A percentile compares a stretch with the other conserved stretches of the same genome.
phyloP scores from a whole-genome alignment of 2,329 filamentous ascomycete species.

The Penicillium sp. region DNA sequence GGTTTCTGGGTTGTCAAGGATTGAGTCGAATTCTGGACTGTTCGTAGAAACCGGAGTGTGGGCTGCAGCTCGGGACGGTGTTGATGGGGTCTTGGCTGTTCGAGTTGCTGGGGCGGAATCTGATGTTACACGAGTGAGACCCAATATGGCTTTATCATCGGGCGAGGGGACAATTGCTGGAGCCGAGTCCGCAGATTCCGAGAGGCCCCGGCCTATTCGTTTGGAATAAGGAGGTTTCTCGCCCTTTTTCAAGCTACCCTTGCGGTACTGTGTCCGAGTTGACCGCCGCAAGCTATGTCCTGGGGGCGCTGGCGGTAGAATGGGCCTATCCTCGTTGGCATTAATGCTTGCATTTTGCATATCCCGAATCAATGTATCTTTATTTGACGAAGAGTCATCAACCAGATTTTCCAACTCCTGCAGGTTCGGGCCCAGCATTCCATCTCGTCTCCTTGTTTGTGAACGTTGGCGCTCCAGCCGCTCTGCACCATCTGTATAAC shows the following conservation, averaged over 20 bases:
- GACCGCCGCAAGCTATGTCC: slow-evolving; percentile 83
- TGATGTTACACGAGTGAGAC: slow-evolving; percentile 36
- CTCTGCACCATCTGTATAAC: slow-evolving; percentile 82
- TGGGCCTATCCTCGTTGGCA: slow-evolving; percentile 73
- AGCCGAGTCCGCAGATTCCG: slow-evolving; percentile 61
- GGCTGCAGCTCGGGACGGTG: slow-evolving; percentile 22
- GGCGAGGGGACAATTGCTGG: slow-evolving; percentile 35
- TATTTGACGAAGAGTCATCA: slow-evolving; percentile 70
- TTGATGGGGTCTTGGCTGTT: slow-evolving; percentile 49
- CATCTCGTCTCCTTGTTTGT: slow-evolving; percentile 47
- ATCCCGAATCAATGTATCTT: slow-evolving; percentile 52
- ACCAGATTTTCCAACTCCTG: slow-evolving; percentile 76
- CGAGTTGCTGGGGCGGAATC: slow-evolving; percentile 32
- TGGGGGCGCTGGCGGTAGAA: slow-evolving; percentile 71
- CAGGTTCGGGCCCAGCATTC: slow-evolving; percentile 63
- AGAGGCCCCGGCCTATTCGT: slow-evolving; percentile 60
- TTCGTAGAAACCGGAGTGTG: slow-evolving; percentile 20
- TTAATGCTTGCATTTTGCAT: slow-evolving; percentile 45
- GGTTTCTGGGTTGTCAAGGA: slow-evolving; percentile 27
- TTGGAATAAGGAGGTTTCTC: slow-evolving; percentile 75
- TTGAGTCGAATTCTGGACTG: slow-evolving; percentile 30
- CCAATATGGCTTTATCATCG: slow-evolving; percentile 35
- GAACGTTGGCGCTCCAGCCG: slow-evolving; percentile 73
- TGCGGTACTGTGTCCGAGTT: slow-evolving; percentile 86
- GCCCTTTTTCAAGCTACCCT: slow-evolving; percentile 79